Conservation (phyloP, 2,329 filamentous ascomycete genomes). For the Achaetomium macrosporum region DNA sequence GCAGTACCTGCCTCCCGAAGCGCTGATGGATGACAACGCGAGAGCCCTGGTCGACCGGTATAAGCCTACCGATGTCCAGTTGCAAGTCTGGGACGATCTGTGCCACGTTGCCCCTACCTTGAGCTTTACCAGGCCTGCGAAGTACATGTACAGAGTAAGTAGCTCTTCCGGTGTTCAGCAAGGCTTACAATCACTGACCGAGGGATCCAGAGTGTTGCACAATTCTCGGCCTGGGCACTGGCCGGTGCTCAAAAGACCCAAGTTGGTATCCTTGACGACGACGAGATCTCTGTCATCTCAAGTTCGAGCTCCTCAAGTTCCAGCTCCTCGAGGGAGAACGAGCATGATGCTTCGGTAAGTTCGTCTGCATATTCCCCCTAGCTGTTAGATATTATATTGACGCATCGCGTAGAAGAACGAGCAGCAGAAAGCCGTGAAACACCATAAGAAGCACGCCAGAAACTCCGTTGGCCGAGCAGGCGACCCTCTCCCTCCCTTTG, state of each 20-base stretch:
- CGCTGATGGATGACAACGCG: constrained; percentile 57
- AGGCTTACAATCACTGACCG: not conserved
- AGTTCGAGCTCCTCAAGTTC: constrained; percentile 39
- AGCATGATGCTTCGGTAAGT: constrained; percentile 16
- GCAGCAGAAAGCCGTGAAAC: not conserved
- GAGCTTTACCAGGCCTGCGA: constrained; percentile 94
- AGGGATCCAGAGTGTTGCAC: constrained; percentile 58
- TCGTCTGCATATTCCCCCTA: not conserved
- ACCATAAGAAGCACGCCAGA: not conserved
- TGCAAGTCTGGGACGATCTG: constrained; percentile 93
- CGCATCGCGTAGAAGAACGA: not conserved
- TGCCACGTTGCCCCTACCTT: constrained; percentile 89
- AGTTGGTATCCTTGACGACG: constrained; percentile 78
- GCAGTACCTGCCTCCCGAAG: constrained; percentile 64
- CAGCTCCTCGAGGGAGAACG: constrained; percentile 29
- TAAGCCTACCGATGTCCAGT: constrained; percentile 80
- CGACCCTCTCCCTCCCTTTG: constrained; percentile 73
- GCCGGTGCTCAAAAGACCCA: constrained; percentile 72
- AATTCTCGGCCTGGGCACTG: constrained; percentile 89
- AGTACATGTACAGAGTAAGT: constrained; percentile 78
- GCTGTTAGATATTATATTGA: too few relatives aligned
- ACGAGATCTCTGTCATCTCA: constrained; percentile 69
- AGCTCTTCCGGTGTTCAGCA: too few relatives aligned
- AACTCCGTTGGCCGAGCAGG: constrained; percentile 69
- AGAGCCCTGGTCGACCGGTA: constrained; percentile 58